These are phyloP conservation scores for Capronia epimyces DNA, from an alignment of 2,329 filamentous ascomycete genomes.

Conservation along the genomic window DNA sequence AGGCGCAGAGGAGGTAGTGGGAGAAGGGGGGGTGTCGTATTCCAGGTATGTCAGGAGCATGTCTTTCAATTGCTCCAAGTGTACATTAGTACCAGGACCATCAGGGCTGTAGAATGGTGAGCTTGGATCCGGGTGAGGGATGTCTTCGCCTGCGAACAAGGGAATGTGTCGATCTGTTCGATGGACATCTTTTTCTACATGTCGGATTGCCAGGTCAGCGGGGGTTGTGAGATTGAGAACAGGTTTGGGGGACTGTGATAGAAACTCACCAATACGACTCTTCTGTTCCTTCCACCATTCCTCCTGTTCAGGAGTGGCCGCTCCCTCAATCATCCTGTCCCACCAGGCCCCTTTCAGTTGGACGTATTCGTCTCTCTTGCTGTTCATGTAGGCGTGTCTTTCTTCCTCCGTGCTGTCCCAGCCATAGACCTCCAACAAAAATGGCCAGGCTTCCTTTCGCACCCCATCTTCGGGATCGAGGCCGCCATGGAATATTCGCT, in stretches of 20 bases:
- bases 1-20: not conserved
- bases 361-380: conserved; percentile 85
- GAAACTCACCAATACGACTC: conserved; percentile 74
- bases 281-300: conserved; percentile 98
- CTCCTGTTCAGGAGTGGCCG: conserved; percentile 70
- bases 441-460: conserved; percentile 94
- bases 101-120: conserved; percentile 88
- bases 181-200: conserved; percentile 94
- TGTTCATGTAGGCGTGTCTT: conserved; percentile 74
- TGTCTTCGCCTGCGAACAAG: conserved; percentile 95
- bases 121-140: conserved; percentile 89
- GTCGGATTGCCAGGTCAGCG: conserved; percentile 42
- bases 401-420: conserved; percentile 90
- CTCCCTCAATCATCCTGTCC: conserved; percentile 81
- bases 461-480: conserved; percentile 84
- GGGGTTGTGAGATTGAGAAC: conserved; percentile 42
- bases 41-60: conserved; percentile 99
- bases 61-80: conserved; percentile 98
- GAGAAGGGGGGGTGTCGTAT: conserved; percentile 58
- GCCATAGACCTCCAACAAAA: conserved; percentile 81
- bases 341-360: conserved; percentile 93
- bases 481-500: conserved; percentile 93
- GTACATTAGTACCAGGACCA: conserved; percentile 87
- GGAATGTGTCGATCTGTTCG: conserved; percentile 89
- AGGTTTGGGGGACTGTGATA: conserved; percentile 1